Conservation (phyloP, 768 basidiomycete genomes). For the Leucocoprinus birnbaumii region DNA sequence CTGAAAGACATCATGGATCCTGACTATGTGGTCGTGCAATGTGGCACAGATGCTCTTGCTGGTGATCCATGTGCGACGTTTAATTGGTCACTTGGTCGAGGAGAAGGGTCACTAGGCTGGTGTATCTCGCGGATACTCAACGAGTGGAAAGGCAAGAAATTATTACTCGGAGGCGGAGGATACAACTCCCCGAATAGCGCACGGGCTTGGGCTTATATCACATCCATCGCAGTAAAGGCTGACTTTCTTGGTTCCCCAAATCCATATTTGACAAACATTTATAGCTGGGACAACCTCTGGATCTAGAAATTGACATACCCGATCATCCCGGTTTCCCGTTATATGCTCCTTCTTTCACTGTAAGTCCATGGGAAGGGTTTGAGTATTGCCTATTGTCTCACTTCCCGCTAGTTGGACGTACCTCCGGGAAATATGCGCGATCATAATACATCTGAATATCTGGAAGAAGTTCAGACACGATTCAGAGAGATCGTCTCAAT, state of each 20-base stretch:
- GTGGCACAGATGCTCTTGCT: constrained; percentile 84
- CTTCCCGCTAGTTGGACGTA: constrained; percentile 53
- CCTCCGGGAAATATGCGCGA: constrained; percentile 72
- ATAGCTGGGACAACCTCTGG: constrained; percentile 54
- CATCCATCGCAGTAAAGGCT: constrained; percentile 60
- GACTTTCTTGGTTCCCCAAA: constrained; percentile 21
- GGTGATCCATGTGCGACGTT: constrained; percentile 78
- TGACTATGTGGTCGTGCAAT: constrained; percentile 80
- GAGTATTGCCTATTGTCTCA: background rate
- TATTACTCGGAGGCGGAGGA: constrained; percentile 84
- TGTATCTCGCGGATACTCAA: constrained; percentile 49
- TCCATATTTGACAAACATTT: background rate
- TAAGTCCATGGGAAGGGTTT: constrained; percentile 15
- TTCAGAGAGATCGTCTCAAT: constrained; percentile 32
- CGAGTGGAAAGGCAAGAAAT: constrained; percentile 55
- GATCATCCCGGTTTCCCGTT: constrained; percentile 70
- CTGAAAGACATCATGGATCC: constrained; percentile 64
- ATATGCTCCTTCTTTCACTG: constrained; percentile 79
- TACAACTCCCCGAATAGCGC: constrained; percentile 84
- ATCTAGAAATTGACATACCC: constrained; percentile 65
- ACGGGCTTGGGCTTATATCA: constrained; percentile 83
- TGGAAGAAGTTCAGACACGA: constrained; percentile 38
- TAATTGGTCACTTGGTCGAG: constrained; percentile 62
- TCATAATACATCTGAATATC: constrained; percentile 61
- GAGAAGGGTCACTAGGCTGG: constrained; percentile 70